Evolutionary conservation across 345 rosid genomes (phyloP), one percentile per base, ranked within the genome.

Genomic region (Tarenaya hassleriana): DNA sequence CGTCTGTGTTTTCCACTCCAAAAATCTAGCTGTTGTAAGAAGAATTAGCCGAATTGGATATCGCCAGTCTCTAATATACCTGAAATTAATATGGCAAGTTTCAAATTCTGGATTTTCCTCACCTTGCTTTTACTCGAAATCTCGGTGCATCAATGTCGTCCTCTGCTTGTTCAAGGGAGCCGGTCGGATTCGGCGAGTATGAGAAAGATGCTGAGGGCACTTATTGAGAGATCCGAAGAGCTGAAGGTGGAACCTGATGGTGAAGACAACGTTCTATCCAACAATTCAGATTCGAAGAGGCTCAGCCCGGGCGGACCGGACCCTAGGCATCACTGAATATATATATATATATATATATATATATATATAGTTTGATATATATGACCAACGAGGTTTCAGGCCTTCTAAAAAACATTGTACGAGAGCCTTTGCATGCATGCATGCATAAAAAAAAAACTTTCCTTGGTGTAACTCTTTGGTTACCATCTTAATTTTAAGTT

Each of bases 251-350:
- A 34, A 43, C 17, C 40, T 21, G 48, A 50, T 19, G 20, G n/a
- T n/a, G 29, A 5, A 24, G 29, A 24, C 16, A 10, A 1, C 10
- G 16, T 18, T 0, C 38, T 51, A 20, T 29, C 44, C 17, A 9
- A 42, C 33, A 33, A 39, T 47, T 42, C 18, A 4, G 63, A 56
- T 13, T 64, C 69, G 1, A 57, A 64, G 54, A 45, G 69, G n/a
- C 52, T 64, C 10, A 64, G 69, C 41, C 69, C 58, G 3, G 69
- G 69, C 16, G 69, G 63, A 56, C 69, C 69, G 14, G 63, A 64
- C 41, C 63, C 63, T 4, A 57, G 41, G 40, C 69, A 57, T 56
- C 63, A 64, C 5, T 64, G 29, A 48, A 24, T 2, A 2, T 24
- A 24, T 24, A 24, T 5, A 24, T 5, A 5, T 2, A 24, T 2